Base-by-base conservation (phyloP, 768 basidiomycete genomes). In the Aureoboletus auriporus region DNA sequence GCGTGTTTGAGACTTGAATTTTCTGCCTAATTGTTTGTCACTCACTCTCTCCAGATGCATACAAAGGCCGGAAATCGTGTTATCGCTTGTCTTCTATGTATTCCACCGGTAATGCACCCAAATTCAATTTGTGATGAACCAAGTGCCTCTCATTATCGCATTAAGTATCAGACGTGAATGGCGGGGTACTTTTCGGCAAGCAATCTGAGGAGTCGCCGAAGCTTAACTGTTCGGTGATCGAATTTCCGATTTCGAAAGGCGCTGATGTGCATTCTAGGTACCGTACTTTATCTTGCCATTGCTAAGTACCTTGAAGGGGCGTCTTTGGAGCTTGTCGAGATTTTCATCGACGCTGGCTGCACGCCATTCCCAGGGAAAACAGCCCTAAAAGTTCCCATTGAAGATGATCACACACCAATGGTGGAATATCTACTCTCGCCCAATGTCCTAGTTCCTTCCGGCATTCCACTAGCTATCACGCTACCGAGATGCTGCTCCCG, bases 1-100 rank as follows among this genome's bases (percentile, higher is more conserved):
- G 83, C 9, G 70, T 82, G 17, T 71, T 83, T 47, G 60, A 48
- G 9, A 31, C 31, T 13, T 45, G n/a, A 44, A n/a, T 33, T 33
- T 33, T 11, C 5, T 33, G 33, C 33, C 12, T 3, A 12, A 9
- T 12, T 2, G 30, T 31, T 12, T 12, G 3, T 23, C 20, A 23
- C 20, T 23, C 20, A 23, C 20, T 23, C 20, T 23, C 20, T 4
- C 20, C 20, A 23, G 20, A 23, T 23, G 20, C 4, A 23, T 23
- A 23, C 20, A 23, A 23, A 23, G 20, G 20, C 20, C 20, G 20
- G 20, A 23, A 23, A 23, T 23, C 20, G 4, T 23, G 20, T 23
- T 4, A 4, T 23, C 20, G 4, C 20, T 23, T 23, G 20, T 23
- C 20, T 23, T 23, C 4, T 23, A 23, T 23, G 20, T 23, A 23